Evolutionary conservation across 768 basidiomycete species (phyloP).

Genomic region (Russula sp.): DNA sequence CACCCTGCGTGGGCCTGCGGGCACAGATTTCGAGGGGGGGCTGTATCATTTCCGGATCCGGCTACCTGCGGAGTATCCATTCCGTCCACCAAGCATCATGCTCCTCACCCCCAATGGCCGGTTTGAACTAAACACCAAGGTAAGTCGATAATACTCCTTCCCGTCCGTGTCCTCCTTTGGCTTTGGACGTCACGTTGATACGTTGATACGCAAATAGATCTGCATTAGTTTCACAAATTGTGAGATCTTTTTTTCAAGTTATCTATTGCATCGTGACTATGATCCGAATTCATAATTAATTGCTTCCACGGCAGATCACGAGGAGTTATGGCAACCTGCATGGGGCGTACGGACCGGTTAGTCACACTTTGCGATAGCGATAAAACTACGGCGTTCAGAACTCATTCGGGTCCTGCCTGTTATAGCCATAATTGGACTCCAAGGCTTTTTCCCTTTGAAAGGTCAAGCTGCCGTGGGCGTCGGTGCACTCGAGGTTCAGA

Average conservation of each 20-base stretch:
- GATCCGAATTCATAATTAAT: constrained; percentile 29
- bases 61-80: constrained; percentile 92
- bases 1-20: constrained; percentile 84
- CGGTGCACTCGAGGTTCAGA: constrained; percentile 80
- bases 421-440: constrained; percentile 79
- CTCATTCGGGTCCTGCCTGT: neutral
- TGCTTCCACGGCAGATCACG: constrained; percentile 62
- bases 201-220: constrained; percentile 49
- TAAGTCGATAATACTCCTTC: constrained; percentile 36
- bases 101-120: constrained; percentile 96
- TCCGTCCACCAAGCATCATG: constrained; percentile 93
- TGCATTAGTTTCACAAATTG: constrained; percentile 93
- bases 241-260: constrained; percentile 40
- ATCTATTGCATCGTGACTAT: constrained; percentile 14
- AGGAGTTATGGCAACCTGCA: constrained; percentile 96
- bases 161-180: neutral
- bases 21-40: constrained; percentile 91
- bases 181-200: neutral
- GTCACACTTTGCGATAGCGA: constrained; percentile 23
- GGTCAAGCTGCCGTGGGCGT: constrained; percentile 85
- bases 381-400: neutral
- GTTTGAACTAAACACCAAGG: constrained; percentile 95
- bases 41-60: constrained; percentile 94
- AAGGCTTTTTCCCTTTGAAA: constrained; percentile 85
- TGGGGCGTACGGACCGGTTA: constrained; percentile 95